These are phyloP conservation scores for Saturnispora ahearnii DNA, from an alignment of 805 yeast species.

Conservation along the genomic window DNA sequence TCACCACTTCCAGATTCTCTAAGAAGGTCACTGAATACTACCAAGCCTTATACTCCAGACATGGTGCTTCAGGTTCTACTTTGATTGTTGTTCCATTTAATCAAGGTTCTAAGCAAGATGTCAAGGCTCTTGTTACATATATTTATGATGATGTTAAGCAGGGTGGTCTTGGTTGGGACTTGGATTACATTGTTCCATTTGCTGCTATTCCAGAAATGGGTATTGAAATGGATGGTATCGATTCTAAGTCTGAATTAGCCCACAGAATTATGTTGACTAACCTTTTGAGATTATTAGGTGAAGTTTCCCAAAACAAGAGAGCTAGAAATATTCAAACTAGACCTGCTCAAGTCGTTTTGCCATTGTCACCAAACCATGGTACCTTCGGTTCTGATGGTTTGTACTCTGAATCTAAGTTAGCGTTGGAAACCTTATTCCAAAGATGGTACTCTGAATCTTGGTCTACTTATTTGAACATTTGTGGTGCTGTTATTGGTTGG, in stretches of 20 bases:
- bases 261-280: slow-evolving; percentile 98
- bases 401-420: slow-evolving; percentile 94
- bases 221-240: slow-evolving; percentile 85
- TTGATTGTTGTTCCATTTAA: slow-evolving; percentile 96
- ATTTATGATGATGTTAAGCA: slow-evolving; percentile 76
- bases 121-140: slow-evolving; percentile 72
- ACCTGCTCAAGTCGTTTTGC: slow-evolving; percentile 96
- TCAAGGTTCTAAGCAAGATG: slow-evolving; percentile 95
- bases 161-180: slow-evolving; percentile 96
- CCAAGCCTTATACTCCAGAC: slow-evolving; percentile 86
- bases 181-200: slow-evolving; percentile 92
- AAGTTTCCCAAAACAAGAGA: slow-evolving; percentile 75
- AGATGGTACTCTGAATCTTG: slow-evolving; percentile 98
- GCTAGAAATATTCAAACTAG: slow-evolving; percentile 77
- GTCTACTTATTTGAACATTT: slow-evolving; percentile 86
- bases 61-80: slow-evolving; percentile 87
- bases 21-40: slow-evolving; percentile 92
- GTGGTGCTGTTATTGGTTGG: slow-evolving; percentile 99
- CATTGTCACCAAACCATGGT: slow-evolving; percentile 98
- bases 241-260: slow-evolving; percentile 93
- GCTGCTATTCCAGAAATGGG: slow-evolving; percentile 99
- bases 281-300: slow-evolving; percentile 85
- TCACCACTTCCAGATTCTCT: slow-evolving; percentile 92
- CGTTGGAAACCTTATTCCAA: slow-evolving; percentile 93
- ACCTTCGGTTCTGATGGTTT: slow-evolving; percentile 97